Evolutionary conservation across 331 rosid species (phyloP), one percentile per base, ranked within the genome.

Genomic region (Rosa hybrid): DNA sequence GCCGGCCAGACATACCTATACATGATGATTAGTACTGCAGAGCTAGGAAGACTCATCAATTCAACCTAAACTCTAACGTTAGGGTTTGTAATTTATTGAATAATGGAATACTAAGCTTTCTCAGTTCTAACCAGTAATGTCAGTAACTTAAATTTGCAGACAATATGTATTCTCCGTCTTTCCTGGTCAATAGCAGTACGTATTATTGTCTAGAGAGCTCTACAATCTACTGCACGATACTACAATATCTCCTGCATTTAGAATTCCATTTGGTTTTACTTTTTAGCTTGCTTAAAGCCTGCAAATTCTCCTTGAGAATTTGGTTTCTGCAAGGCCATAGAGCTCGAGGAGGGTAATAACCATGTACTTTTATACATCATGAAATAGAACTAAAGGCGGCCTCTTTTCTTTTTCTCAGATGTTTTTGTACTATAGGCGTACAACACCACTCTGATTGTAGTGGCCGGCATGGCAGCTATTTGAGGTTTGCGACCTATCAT

Each of bases 391-490:
- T n/a, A n/a, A 57, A 21, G 34, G 34, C 34, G 34, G 64, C 6
- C 17, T 60, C 38, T 23, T 21, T 23, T 57, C 64, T 57, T 57
- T 21, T 56, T 60, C 5, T 60, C 67, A 3, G 16, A 23, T n/a
- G 5, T 60, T 60, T 23, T 60, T 21, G 67, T 60, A 60, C 38
- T 10, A 12, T 57, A 1, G 1, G 0, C 2, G 38, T 60, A 23
- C 17, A 60, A 6, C 65, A 59, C 65, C 42, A 27, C 69, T 25
- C 69, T 63, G 69, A 30, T 27, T 12, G 72, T 67, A 67, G 72
- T 67, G 49, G 48, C 49, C 72, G 72, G 49, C 72, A 65, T 38
- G 72, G 72, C 48, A 38, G n/a, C 42, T 64, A 30, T 64, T 64
- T 64, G 70, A 64, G 70, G 70, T 63, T 64, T 38, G 7, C n/a